Percentiles rank a stretch among this genome's conserved stretches.
These are phyloP conservation scores for Eleusine indica DNA, from an alignment of 176 grass and related monocot species.

Conservation along the genomic window DNA sequence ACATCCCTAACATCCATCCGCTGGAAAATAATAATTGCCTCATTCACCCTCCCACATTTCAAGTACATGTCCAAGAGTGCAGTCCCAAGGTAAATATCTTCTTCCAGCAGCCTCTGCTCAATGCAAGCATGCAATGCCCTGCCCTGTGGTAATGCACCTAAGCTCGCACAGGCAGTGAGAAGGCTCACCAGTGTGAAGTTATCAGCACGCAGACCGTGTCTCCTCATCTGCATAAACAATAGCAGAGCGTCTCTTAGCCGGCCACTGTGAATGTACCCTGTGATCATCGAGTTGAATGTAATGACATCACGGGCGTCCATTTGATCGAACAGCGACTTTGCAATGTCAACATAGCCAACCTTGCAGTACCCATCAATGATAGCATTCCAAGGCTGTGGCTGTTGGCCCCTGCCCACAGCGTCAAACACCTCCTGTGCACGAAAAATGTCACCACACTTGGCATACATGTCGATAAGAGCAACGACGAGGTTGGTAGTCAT, in stretches of 20 bases:
- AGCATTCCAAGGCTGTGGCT: slow-evolving; percentile 68
- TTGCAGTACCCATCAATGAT: slow-evolving; percentile 76
- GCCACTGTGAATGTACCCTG: slow-evolving; percentile 65
- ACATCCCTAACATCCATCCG: slow-evolving; percentile 55
- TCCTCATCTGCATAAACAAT: slow-evolving; percentile 53
- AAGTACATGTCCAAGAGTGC: slow-evolving; percentile 81
- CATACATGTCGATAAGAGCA: slow-evolving; percentile 73
- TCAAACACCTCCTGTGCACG: slow-evolving; percentile 56
- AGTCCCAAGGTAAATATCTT: slow-evolving; percentile 64
- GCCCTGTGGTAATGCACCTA: slow-evolving; percentile 69
- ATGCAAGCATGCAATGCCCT: slow-evolving; percentile 62
- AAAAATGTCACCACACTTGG: slow-evolving; percentile 62
- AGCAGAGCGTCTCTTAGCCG: slow-evolving; percentile 57
- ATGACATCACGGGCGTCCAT: slow-evolving; percentile 57
- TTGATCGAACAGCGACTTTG: slow-evolving; percentile 59
- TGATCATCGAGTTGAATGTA: slow-evolving; percentile 79
- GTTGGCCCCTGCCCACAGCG: slow-evolving; percentile 35
- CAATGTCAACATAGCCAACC: slow-evolving; percentile 49
- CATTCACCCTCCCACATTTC: slow-evolving; percentile 70
- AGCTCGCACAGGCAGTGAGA: slow-evolving; percentile 72
- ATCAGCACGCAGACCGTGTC: slow-evolving; percentile 39
- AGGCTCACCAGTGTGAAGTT: slow-evolving; percentile 70
- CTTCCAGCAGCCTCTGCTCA: slow-evolving; percentile 54
- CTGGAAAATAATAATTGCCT: slow-evolving; percentile 52
- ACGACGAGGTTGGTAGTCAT: slow-evolving; percentile 55